Base-by-base conservation (phyloP, 1,284 basidiomycete species). In the Fomitopsis schrenkii region DNA sequence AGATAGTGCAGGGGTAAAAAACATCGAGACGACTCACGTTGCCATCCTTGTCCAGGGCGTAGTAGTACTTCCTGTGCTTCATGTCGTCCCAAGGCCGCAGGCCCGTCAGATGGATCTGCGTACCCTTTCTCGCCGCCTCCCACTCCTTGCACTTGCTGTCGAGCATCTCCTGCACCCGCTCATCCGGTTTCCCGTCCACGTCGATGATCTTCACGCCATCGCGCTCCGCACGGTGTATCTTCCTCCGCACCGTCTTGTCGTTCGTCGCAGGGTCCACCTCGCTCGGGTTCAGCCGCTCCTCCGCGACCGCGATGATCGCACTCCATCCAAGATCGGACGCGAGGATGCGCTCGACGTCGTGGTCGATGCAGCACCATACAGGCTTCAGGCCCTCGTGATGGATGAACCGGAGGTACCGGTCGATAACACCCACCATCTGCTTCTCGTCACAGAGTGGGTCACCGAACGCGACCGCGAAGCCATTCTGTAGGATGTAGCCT, bases 101-200 rank as follows among this genome's bases (percentile, higher is more conserved):
- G 55, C 81, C 77, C 59, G 83, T 84, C 62, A 83, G 71, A 68
- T 85, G 82, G 48, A 85, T 78, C 71, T 85, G 84, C 53, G 78
- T 80, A 19, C 83, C 83, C 69, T 78, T 79, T 59, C 79, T 71
- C 57, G 70, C 66, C 50, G 68, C 70, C 63, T 75, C 74, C 82
- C 83, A 85, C 35, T 80, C 80, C 60, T 76, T 68, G 64, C 83
- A 81, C 48, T 77, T 69, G 70, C 74, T 67, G 65, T 83, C 76
- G 52, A 79, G 74, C 66, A 75, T 70, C 46, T 67, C 59, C 59
- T 71, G 66, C 45, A 81, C 69, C 12, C 78, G 75, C 5, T 74
- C 72, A n/a, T 78, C 73, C 55, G 79, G 75, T 55, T 78, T 74
- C 30, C 69, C 72, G 2, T 76, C 72, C 33, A 75, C 67, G 60